Evolutionary conservation across 1,284 basidiomycete genomes (phyloP).

Genomic region (Melampsora abietis-canadensis): DNA sequence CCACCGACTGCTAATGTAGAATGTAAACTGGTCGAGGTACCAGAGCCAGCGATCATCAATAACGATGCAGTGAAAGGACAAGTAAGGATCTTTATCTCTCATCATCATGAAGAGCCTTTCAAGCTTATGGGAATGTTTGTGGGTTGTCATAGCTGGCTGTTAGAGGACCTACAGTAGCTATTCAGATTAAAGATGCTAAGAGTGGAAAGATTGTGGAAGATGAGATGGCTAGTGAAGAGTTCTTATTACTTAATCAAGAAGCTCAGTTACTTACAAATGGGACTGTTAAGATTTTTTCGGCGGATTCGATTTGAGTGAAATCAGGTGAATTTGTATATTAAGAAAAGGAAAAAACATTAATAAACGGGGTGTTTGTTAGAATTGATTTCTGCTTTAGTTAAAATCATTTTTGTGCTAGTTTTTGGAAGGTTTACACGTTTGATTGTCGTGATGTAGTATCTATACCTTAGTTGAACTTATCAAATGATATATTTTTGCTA

Average conservation of each 20-base stretch:
- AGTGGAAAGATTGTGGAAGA: not conserved
- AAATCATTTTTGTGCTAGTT: no score
- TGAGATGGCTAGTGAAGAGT: not conserved
- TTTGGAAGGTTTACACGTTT: no score
- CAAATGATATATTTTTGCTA: no score
- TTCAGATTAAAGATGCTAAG: not conserved
- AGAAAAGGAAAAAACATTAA: no score
- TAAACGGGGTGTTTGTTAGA: no score
- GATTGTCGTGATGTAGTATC: no score
- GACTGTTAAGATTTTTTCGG: slow-evolving; percentile 1
- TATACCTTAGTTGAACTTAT: no score
- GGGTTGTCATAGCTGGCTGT: slow-evolving; percentile 6
- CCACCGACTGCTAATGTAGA: slow-evolving; percentile 27
- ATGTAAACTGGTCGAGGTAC: slow-evolving; percentile 23
- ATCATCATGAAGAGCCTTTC: not conserved
- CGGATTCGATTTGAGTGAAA: no score
- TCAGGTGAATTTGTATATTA: no score
- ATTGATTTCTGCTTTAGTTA: no score
- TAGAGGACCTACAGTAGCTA: slow-evolving; percentile 11
- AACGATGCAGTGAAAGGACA: slow-evolving; percentile 28
- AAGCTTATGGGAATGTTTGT: not conserved
- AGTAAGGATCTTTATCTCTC: not conserved
- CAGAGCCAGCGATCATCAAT: slow-evolving; percentile 23
- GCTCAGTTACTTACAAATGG: slow-evolving; percentile 29
- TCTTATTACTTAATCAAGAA: slow-evolving; percentile 4